Conservation (phyloP, 768 basidiomycete genomes). For the Dioszegia hungarica region DNA sequence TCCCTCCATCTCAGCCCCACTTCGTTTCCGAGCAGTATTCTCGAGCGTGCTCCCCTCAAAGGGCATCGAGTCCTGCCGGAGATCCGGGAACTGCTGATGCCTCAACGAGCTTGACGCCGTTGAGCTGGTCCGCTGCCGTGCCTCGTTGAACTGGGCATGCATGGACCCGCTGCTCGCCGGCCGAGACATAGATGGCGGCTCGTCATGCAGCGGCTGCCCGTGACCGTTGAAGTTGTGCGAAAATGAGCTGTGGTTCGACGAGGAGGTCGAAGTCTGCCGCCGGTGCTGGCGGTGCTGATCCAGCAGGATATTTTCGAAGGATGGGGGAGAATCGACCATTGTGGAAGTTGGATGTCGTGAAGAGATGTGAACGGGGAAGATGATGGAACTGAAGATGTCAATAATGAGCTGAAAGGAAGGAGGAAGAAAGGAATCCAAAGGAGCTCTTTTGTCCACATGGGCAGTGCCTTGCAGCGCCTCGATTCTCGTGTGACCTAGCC, state of each 20-base stretch:
- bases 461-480: too few relatives aligned
- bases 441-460: too few relatives aligned
- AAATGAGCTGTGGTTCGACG: not conserved
- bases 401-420: too few relatives aligned
- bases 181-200: conserved; percentile 20
- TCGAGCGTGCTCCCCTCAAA: conserved; percentile 36
- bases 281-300: not conserved
- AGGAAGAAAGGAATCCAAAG: too few relatives aligned
- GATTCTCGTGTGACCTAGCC: too few relatives aligned
- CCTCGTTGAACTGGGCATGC: not conserved
- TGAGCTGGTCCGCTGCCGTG: conserved; percentile 1
- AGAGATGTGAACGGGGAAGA: too few relatives aligned
- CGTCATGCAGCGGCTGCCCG: conserved; percentile 12
- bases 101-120: conserved; percentile 4
- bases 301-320: conserved; percentile 10
- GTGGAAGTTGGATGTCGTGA: too few relatives aligned
- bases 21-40: conserved; percentile 28
- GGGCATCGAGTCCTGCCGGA: conserved; percentile 31
- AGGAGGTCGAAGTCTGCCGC: not conserved
- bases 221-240: not conserved
- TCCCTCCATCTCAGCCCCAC: too few relatives aligned
- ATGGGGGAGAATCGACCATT: too few relatives aligned
- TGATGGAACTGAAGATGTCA: too few relatives aligned
- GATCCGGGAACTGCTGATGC: not conserved
- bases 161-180: conserved; percentile 15